phyloP scores from a whole-genome alignment of 2,329 filamentous ascomycete species.

The Neofusicoccum parvum region DNA sequence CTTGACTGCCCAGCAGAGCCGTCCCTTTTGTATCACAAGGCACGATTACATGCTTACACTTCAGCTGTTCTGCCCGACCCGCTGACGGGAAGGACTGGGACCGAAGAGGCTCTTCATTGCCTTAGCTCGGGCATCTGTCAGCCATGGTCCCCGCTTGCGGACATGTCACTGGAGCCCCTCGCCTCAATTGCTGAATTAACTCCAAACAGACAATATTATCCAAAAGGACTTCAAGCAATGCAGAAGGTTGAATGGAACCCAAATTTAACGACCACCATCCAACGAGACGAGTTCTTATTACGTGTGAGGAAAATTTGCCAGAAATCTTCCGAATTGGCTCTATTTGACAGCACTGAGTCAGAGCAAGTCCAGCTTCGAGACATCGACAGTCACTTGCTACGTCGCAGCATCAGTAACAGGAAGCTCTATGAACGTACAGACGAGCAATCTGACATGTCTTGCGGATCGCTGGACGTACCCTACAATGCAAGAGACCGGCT shows the following conservation, averaged over 20 bases:
- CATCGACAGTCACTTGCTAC: not conserved
- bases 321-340: constrained; percentile 22
- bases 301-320: constrained; percentile 25
- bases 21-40: constrained; percentile 57
- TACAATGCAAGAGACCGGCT: not conserved
- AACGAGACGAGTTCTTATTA: constrained; percentile 35
- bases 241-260: constrained; percentile 36
- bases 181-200: constrained; percentile 38
- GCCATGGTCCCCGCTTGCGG: constrained; percentile 31
- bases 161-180: constrained; percentile 22
- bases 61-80: constrained; percentile 60
- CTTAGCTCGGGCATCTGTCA: constrained; percentile 55
- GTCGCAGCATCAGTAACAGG: not conserved
- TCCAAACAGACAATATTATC: constrained; percentile 39
- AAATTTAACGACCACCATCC: constrained; percentile 28
- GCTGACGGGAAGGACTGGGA: constrained; percentile 61
- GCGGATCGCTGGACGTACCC: not conserved
- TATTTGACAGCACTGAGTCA: not conserved
- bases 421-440: not conserved
- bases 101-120: constrained; percentile 59
- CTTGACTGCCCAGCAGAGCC: constrained; percentile 62
- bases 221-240: constrained; percentile 30
- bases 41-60: constrained; percentile 62
- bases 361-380: not conserved
- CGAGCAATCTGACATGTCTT: fast-evolving